Evolutionary conservation across 257 asterid genomes (phyloP), one percentile per base, ranked within the genome.

Genomic region (Jaltomata sinuosa): DNA sequence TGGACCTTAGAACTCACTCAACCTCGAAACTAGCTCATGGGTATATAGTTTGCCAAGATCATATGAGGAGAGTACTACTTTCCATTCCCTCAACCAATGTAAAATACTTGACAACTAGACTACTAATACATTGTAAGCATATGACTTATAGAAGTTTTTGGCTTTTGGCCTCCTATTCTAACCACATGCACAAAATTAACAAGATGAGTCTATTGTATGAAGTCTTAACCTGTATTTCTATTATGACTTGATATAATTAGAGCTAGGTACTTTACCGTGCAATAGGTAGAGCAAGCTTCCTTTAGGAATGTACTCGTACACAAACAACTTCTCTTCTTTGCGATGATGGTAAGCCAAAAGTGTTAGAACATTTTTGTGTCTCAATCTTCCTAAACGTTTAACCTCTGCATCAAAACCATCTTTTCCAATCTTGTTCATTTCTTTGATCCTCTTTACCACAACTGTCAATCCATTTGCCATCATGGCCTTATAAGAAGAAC

Each of bases 391-490:
- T 1, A 94, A 85, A 74, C 90, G 89, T 83, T 87, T 88, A 84
- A 96, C 84, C 80, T 90, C 95, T 0, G 83, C 85, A 47, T 96
- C 98, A 21, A 96, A 94, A 68, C 87, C 93, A 16, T 93, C 96
- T 65, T 82, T 93, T 12, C 91, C 94, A 7, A 89, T 76, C 9
- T 84, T 86, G 10, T 89, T 87, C 87, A 83, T 86, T 31, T 91
- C 98, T 83, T 93, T 93, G 8, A 94, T 82, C 89, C 99, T 91
- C 55, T 93, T 96, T 52, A 95, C 98, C 67, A 93, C 97, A 1
- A 94, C 97, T 0, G 91, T 86, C 84, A 89, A 50, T 15, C 96
- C 97, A 71, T 27, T 84, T 6, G 85, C 82, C 97, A 96, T 91
- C 16, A 81, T 45, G 11, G 97, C 98, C 92, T 93, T 94, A 25